A percentile compares a stretch with the other conserved stretches of the same genome.
Evolutionary conservation across 441 rosid genomes (phyloP).

Genomic region (Pelargonium cotyledonis): DNA sequence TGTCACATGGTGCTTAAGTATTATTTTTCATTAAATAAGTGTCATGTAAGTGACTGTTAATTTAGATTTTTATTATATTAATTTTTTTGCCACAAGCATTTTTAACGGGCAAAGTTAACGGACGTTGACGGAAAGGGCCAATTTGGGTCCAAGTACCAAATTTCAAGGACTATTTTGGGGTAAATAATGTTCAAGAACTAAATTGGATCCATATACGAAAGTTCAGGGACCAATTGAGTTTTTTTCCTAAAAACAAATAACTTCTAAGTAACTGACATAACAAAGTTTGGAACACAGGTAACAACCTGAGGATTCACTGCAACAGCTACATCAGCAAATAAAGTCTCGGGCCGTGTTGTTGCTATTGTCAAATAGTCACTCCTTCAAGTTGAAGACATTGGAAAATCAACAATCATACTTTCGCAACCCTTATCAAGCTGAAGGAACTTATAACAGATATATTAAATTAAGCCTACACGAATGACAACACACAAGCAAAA

Average conservation of each 20-base stretch:
- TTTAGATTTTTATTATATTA: too few relatives aligned
- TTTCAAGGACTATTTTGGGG: too few relatives aligned
- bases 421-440: background rate
- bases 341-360: conserved; percentile 95
- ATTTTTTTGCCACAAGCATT: too few relatives aligned
- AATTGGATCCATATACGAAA: background rate
- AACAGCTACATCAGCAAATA: conserved; percentile 93
- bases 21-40: too few relatives aligned
- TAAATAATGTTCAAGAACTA: too few relatives aligned
- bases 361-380: conserved; percentile 83
- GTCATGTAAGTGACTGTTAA: too few relatives aligned
- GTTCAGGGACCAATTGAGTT: too few relatives aligned
- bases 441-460: background rate
- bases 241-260: background rate
- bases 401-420: conserved; percentile 8
- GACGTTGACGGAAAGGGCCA: too few relatives aligned
- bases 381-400: conserved; percentile 38
- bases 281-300: conserved; percentile 13
- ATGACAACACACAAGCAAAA: background rate
- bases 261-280: conserved; percentile 9
- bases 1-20: too few relatives aligned
- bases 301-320: conserved; percentile 89
- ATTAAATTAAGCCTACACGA: background rate
- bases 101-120: too few relatives aligned
- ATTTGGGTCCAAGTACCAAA: too few relatives aligned